phyloP scores from a whole-genome alignment of 2,329 filamentous ascomycete genomes.

The Verticillium dahliae region DNA sequence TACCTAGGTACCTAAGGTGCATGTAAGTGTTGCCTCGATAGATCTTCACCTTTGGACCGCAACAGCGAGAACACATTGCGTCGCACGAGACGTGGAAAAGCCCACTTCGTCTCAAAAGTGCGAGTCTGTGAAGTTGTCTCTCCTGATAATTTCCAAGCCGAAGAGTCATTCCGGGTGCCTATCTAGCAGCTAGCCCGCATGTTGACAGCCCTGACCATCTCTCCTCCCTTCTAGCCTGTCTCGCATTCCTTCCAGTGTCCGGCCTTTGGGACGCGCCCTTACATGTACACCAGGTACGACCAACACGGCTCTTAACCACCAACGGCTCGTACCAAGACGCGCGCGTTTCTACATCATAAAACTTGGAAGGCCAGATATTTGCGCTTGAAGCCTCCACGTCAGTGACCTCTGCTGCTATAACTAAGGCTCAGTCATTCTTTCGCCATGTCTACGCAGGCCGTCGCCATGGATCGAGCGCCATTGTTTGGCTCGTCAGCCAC shows the following conservation, averaged over 20 bases:
- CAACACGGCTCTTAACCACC: not conserved
- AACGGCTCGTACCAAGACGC: not conserved
- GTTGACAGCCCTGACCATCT: not conserved
- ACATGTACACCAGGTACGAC: not conserved
- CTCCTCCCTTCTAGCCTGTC: not conserved
- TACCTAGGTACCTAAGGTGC: no score
- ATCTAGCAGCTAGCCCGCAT: not conserved
- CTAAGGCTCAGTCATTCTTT: not conserved
- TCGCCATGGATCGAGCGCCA: slow-evolving; percentile 9
- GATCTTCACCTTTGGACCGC: no score
- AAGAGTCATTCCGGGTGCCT: not conserved
- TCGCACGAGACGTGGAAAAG: not conserved
- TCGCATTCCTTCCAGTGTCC: not conserved
- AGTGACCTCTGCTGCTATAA: not conserved
- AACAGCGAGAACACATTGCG: not conserved
- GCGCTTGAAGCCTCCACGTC: not conserved
- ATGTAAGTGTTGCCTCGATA: no score
- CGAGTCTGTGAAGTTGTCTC: not conserved
- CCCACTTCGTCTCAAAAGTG: not conserved
- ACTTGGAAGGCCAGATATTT: not conserved
- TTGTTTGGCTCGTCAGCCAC: slow-evolving; percentile 28
- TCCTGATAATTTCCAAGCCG: not conserved
- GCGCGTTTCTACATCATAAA: not conserved
- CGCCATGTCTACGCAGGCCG: not conserved
- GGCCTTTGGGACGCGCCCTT: not conserved